A percentile compares a stretch with the other conserved stretches of the same genome.
Conservation (phyloP, 139 green algal genomes). For the Medakamo hakoo region DNA sequence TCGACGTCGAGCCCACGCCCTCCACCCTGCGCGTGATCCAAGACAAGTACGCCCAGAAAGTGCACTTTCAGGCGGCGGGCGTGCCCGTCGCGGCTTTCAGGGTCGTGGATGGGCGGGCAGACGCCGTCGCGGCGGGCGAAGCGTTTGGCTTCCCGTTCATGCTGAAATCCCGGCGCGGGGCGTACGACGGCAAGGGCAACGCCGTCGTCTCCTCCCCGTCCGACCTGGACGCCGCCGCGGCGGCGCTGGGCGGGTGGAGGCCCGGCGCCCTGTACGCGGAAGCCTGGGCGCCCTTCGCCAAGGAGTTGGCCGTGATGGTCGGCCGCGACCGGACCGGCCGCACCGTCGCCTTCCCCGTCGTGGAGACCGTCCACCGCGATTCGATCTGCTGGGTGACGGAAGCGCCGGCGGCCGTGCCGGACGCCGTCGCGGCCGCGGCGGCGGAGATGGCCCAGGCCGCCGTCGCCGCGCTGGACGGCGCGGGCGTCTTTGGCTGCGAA, state of each 20-base stretch:
- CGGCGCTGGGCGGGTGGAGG: slow-evolving; percentile 51
- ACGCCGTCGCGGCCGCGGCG: slow-evolving; percentile 10
- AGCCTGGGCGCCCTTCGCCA: slow-evolving; percentile 76
- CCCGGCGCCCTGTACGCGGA: slow-evolving; percentile 78
- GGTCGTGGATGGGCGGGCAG: slow-evolving; percentile 31
- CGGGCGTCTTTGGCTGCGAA: slow-evolving; percentile 94
- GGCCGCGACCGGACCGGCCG: slow-evolving; percentile 24
- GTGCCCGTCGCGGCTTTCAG: slow-evolving; percentile 67
- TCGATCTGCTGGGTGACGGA: slow-evolving; percentile 86
- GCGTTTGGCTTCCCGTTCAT: slow-evolving; percentile 85
- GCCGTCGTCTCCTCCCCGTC: slow-evolving; percentile 39
- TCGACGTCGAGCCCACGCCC: slow-evolving; percentile 69
- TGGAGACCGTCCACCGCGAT: slow-evolving; percentile 88
- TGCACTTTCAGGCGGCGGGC: slow-evolving; percentile 54
- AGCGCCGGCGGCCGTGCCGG: slow-evolving; percentile 55
- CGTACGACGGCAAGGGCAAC: slow-evolving; percentile 91
- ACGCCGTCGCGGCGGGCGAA: slow-evolving; percentile 19
- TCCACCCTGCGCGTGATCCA: slow-evolving; percentile 54
- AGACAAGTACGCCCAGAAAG: slow-evolving; percentile 94
- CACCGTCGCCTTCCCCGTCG: slow-evolving; percentile 63
- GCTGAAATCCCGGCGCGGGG: slow-evolving; percentile 71
- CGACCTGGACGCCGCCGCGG: slow-evolving; percentile 41
- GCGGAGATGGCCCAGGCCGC: slow-evolving; percentile 40
- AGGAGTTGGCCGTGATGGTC: slow-evolving; percentile 66
- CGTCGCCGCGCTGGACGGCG: slow-evolving; percentile 57